Evolutionary conservation across 208 protist species (phyloP), one percentile per base, ranked within the genome.

Genomic region (Trypanosoma cruzi): DNA sequence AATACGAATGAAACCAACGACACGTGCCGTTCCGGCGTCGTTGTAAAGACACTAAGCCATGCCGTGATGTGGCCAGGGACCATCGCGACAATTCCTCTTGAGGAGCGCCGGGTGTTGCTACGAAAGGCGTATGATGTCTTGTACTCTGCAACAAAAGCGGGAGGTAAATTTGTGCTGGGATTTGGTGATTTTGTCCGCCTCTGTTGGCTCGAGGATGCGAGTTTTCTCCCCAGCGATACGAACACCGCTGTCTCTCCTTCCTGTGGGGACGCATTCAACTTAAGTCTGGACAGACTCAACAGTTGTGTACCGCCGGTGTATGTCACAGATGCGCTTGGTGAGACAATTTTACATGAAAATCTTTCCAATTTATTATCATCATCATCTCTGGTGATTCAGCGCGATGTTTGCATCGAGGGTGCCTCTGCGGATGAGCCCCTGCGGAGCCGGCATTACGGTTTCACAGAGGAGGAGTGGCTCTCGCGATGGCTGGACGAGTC

Each of bases 241-340:
- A n/a, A 6, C 22, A 63, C 24, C 22, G 8, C n/a, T 22, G 26
- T n/a, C 22, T 10, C 20, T 31, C 18, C 31, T 34, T 60, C 53
- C 11, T 59, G 16, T 50, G 11, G 14, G 8, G n/a, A 37, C 32
- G 20, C 20, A 10, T 61, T 57, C 31, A 52, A 20, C n/a, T 76
- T 69, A 53, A 61, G 46, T 49, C 49, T 76, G 20, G 71, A 76
- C 26, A 36, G 2, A 40, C 24, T 76, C 1, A 71, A 70, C 36
- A 36, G 20, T 28, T n/a, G 34, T 32, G 32, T 18, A 14, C 64
- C 64, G 13, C 57, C 29, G 18, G 37, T 76, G 34, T 76, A 71
- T 26, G 64, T 76, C 14, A 71, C 64, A 13, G 71, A 76, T 70
- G 71, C 71, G 16, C 71, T 71, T 62, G 64, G 71, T 49, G 71